Conservation (phyloP, 306 rosid species). For the Vigna unguiculata region DNA sequence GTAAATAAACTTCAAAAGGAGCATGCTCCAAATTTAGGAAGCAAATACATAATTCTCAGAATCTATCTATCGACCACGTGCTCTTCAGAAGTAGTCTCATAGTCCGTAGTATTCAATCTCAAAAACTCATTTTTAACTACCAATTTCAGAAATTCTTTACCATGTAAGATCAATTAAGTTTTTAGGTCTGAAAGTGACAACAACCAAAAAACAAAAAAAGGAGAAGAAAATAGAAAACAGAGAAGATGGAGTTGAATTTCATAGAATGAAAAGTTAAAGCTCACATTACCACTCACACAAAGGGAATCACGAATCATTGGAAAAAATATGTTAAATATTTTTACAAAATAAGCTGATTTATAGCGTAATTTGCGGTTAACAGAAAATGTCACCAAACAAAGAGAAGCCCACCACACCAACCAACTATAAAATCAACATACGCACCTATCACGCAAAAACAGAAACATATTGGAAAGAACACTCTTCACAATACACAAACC, state of each 20-base stretch:
- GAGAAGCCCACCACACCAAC: conserved; percentile 17
- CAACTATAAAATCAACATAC: conserved; percentile 3
- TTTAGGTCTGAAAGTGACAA: not conserved
- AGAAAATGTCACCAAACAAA: conserved; percentile 17
- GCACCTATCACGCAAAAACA: conserved; percentile 23
- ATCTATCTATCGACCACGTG: not conserved
- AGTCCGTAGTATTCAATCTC: not conserved
- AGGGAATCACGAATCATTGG: conserved; percentile 11
- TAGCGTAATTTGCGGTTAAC: conserved; percentile 9
- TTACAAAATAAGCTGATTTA: conserved; percentile 11
- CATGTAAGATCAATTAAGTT: conserved; percentile 15
- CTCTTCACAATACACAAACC: not conserved
- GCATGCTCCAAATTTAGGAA: conserved; percentile 19
- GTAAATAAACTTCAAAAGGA: conserved; percentile 28
- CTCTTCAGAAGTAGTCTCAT: not conserved
- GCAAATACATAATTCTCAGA: conserved; percentile 10
- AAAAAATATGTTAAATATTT: not conserved
- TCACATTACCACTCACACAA: not conserved
- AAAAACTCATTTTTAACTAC: not conserved
- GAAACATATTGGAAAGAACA: not conserved
- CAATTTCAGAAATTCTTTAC: not conserved
- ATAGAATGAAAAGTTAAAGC: not conserved
- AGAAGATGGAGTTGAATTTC: conserved; percentile 13
- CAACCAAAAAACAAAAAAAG: not conserved
- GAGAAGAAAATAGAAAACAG: not conserved